Conservation (phyloP, 345 rosid species). For the Hibiscus mutabilis region DNA sequence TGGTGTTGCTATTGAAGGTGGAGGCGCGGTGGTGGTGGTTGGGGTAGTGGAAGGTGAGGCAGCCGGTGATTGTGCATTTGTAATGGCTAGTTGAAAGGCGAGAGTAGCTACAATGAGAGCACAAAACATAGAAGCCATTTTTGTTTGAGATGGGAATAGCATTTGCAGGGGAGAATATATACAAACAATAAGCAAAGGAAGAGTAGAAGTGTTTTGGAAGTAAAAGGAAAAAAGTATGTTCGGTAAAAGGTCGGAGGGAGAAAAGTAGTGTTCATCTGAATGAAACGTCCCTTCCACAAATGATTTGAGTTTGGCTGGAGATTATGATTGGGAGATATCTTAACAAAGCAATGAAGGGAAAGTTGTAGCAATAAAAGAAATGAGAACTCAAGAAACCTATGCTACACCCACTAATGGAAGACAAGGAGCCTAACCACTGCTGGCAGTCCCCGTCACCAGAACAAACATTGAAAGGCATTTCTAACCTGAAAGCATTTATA, state of each 20-base stretch:
- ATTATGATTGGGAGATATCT: not conserved
- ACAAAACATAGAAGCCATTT: constrained; percentile 40
- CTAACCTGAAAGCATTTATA: too few species aligned
- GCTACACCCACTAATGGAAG: not conserved
- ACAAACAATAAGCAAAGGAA: not conserved
- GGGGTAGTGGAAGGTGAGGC: constrained; percentile 46
- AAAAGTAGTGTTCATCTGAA: constrained; percentile 39
- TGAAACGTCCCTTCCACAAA: constrained; percentile 44
- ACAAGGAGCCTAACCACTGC: not conserved
- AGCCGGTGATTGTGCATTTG: constrained; percentile 64
- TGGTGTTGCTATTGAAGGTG: not conserved
- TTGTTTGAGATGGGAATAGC: constrained; percentile 22
- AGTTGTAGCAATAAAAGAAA: not conserved
- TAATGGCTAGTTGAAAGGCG: constrained; percentile 29
- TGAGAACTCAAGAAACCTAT: not conserved
- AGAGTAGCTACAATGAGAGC: constrained; percentile 31
- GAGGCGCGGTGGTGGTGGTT: not conserved
- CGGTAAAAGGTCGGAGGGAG: constrained; percentile 51
- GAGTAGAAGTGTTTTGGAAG: not conserved
- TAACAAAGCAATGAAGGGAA: not conserved
- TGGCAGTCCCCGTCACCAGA: not conserved
- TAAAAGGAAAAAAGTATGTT: constrained; percentile 18
- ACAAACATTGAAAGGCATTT: too few species aligned
- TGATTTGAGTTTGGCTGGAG: constrained; percentile 8
- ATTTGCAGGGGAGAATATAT: constrained; percentile 8